These are phyloP conservation scores for Lagenidium giganteum DNA, from an alignment of 352 stramenopile genomes.

Conservation along the genomic window DNA sequence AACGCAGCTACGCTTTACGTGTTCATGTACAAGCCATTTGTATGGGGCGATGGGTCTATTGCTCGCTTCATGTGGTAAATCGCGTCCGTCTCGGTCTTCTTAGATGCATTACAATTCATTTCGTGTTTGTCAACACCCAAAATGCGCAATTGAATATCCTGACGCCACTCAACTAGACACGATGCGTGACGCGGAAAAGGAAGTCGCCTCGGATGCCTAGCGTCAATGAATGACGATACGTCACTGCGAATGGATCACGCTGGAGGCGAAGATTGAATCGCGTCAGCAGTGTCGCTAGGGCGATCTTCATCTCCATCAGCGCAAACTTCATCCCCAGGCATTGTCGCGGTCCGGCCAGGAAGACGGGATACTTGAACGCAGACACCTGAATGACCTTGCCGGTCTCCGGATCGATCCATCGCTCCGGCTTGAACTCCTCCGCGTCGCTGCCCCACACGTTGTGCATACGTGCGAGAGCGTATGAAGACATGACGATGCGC, in stretches of 20 bases:
- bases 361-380: slow-evolving; percentile 60
- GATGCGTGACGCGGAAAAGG: slow-evolving; percentile 18
- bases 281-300: slow-evolving; percentile 42
- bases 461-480: slow-evolving; percentile 46
- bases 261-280: slow-evolving; percentile 40
- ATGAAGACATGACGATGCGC: slow-evolving; percentile 55
- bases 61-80: slow-evolving; percentile 87
- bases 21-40: slow-evolving; percentile 65
- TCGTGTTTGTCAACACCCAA: slow-evolving; percentile 11
- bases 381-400: slow-evolving; percentile 39
- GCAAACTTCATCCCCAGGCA: slow-evolving; percentile 69
- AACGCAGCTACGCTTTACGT: slow-evolving; percentile 71
- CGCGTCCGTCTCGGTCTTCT: not conserved
- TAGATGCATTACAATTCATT: not conserved
- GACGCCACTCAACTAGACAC: not conserved
- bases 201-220: slow-evolving; percentile 36
- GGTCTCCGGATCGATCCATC: slow-evolving; percentile 44
- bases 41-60: slow-evolving; percentile 71
- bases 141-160: not conserved
- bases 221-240: slow-evolving; percentile 38
- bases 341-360: slow-evolving; percentile 56
- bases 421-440: slow-evolving; percentile 55
- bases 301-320: slow-evolving; percentile 59
- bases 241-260: slow-evolving; percentile 31
- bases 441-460: slow-evolving; percentile 63